Base-by-base conservation (phyloP, 2,329 filamentous ascomycete species). In the Alternaria arbusti region DNA sequence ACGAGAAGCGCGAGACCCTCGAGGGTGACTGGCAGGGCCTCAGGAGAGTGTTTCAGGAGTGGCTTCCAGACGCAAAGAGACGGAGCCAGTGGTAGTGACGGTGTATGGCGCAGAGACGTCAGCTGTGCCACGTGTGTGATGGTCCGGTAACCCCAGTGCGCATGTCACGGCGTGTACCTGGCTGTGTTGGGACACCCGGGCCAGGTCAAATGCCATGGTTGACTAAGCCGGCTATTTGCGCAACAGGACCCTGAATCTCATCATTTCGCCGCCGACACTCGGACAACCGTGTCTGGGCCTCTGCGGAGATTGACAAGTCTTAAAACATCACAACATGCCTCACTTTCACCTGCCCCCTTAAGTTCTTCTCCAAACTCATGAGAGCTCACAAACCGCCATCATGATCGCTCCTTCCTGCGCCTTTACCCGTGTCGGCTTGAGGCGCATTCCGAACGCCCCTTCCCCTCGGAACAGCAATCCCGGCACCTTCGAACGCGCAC, bases 321-420 rank as follows among this genome's bases (percentile, higher is more conserved):
- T 57, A 58, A 57, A 65, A 63, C 68, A 66, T 67, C 68, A 59
- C 58, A 60, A 43, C 49, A 64, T 59, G 65, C 49, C 45, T 62
- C 51, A 28, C 64, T 57, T 43, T 46, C 17, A 23, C 46, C 52
- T 49, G 54, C 49, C 17, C 49, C 56, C 36, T 43, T 54, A 51
- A 57, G 23, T 54, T 40, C 51, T 20, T 46, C 51, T 17, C 46
- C 54, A 43, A 13, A 26, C 50, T 45, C 49, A 70, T 70, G 65
- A 57, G 47, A 54, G 32, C 57, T 15, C 59, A 62, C 60, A 63
- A 46, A 54, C 62, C 49, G 12, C 67, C 70, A 66, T 66, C 71
- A 78, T 78, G 76, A 77, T 78, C 70, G 68, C 58, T 36, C 63
- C 67, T 50, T 55, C 68, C 57, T 65, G 74, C 74, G 74, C 71